Evolutionary conservation across 352 stramenopile genomes (phyloP), one percentile per base, ranked within the genome.

Genomic region (Pythium chondricola): DNA sequence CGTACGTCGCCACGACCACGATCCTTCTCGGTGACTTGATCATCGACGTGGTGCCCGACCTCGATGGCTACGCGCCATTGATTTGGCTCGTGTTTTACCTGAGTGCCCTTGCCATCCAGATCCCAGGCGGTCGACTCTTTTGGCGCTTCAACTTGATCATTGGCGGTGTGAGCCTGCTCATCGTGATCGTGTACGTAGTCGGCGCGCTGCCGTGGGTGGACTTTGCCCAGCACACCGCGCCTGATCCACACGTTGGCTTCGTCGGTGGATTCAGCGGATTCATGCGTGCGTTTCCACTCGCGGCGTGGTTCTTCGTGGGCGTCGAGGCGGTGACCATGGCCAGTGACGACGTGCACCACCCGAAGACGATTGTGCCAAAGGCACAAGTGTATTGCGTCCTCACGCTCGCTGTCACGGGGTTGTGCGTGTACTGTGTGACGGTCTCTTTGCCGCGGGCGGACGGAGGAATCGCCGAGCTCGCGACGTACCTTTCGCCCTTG

Each of bases 291-390:
- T 25, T 74, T 2, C 56, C 36, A n/a, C 41, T 69, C 10, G 48
- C 65, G 2, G 20, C 51, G 13, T 65, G 50, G 52, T 54, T 61
- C 31, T 61, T 53, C 30, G 17, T 61, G 3, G 52, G 52, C 32
- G 43, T 61, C 21, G 52, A 61, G 39, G 14, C 52, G 29, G 37
- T 61, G 2, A 49, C 24, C 11, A 18, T 61, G 8, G 35, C 52
- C 24, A 54, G 52, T 17, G 38, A 43, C 32, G 33, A 61, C 3
- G 52, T 61, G 71, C 52, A 21, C 63, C 69, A 81, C 0, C 66
- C 74, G 2, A 80, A 78, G n/a, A 29, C 66, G 2, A 52, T 49
- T 6, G 56, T 84, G 3, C 66, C 73, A 1, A 51, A 63, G 10
- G 69, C 56, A 2, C 69, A 86, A 52, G 51, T 83, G 11, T 10